These are phyloP conservation scores for Solanum gracilifrons DNA, from an alignment of 257 asterid genomes.

Conservation along the genomic window DNA sequence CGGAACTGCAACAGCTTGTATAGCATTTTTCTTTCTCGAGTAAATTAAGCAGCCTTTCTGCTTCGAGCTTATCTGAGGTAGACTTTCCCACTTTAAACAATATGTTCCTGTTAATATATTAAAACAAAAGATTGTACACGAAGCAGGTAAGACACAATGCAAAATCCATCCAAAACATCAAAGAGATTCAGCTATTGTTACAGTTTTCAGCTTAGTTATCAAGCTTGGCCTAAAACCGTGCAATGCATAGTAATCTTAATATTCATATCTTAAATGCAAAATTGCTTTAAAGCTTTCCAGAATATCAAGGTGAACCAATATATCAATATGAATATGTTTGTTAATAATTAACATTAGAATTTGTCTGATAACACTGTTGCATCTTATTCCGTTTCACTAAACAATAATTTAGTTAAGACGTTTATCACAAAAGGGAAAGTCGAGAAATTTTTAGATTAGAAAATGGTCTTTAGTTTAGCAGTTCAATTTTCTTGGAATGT, in stretches of 20 bases:
- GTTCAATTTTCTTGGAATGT: neutral
- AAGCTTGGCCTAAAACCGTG: neutral
- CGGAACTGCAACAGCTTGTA: constrained; percentile 65
- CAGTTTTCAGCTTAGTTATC: neutral
- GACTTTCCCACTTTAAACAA: constrained; percentile 46
- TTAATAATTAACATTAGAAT: neutral
- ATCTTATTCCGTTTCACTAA: neutral
- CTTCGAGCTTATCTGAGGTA: constrained; percentile 28
- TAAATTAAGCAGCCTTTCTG: constrained; percentile 28
- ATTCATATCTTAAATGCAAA: neutral
- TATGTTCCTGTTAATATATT: constrained; percentile 26
- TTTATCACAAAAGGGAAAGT: neutral
- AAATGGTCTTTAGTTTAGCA: neutral
- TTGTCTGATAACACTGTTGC: neutral
- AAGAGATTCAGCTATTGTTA: neutral
- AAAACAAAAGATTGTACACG: neutral
- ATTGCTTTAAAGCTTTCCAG: neutral
- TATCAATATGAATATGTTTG: neutral
- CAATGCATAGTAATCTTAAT: neutral
- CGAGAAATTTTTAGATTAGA: neutral
- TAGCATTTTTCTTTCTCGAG: constrained; percentile 23
- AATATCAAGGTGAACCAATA: neutral
- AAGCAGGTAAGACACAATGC: neutral
- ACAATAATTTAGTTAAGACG: neutral
- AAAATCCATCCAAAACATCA: neutral